Evolutionary conservation across 2,329 filamentous ascomycete species (phyloP), one percentile per base, ranked within the genome.

Genomic region (Diaporthe sp.): DNA sequence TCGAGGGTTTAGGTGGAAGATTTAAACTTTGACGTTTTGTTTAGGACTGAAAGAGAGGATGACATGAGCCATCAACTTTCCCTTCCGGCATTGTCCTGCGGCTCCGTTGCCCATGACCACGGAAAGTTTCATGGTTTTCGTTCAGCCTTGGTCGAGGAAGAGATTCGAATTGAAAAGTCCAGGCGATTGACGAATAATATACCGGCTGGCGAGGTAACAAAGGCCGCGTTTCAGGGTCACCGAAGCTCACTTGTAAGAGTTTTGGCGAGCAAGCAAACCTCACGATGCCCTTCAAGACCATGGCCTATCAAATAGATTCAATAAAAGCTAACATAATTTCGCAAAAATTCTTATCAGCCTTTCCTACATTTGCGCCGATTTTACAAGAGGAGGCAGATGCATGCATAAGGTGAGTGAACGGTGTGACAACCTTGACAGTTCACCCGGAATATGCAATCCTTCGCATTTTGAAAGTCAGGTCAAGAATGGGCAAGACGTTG

Each of bases 61-160:
- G 28, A 7, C 13, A 25, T 7, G 5, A 28, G 3, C 22, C 9
- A 6, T 34, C 13, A 13, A 13, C 6, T 7, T 34, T 10, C 13
- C 7, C 58, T 9, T 6, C 9, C n/a, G 0, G 28, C n/a, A 28
- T 25, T 25, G 13, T 42, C 22, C 28, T 58, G 55, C 55, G 22
- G 10, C 19, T 22, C 7, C 2, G 28, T 39, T 61, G 15, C 55
- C 9, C 15, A 34, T 19, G 28, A 8, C 0, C 55, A 58, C 22
- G 2, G 7, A 22, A 4, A 1, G 2, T 58, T 17, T 58, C 10
- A 22, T 3, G 19, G 4, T 5, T 37, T 1, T 7, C 31, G 0
- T 4, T 13, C 1, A 5, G 7, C 3, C 2, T 4, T 6, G 34
- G 17, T 2, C 6, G 7, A 34, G 15, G 17, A 8, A 2, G 15